Percentiles rank a stretch among this genome's conserved stretches.
These are phyloP conservation scores for Protea cynaroides DNA, from an alignment of 164 flowering plant species.

Conservation along the genomic window DNA sequence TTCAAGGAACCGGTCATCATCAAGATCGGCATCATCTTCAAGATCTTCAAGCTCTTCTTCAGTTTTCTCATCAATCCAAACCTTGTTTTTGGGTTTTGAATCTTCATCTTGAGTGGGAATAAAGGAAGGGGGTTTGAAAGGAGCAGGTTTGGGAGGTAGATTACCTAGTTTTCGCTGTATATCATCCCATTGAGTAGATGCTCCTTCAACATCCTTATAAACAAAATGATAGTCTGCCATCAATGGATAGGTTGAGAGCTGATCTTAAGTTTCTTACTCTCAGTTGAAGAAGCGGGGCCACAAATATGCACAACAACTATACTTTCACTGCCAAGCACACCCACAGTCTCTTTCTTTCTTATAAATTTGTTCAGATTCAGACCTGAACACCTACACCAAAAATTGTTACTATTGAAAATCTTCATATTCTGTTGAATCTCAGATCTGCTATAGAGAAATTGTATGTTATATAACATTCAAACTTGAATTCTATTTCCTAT, in stretches of 20 bases:
- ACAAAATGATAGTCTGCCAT: constrained; percentile 91
- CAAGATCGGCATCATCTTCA: constrained; percentile 79
- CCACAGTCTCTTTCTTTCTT: too few relatives aligned
- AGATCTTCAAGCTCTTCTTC: constrained; percentile 87
- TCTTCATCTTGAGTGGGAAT: constrained; percentile 60
- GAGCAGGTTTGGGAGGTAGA: constrained; percentile 68
- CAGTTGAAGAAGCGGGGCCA: background rate
- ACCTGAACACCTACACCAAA: too few relatives aligned
- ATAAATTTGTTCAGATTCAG: too few relatives aligned
- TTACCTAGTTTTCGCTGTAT: constrained; percentile 84
- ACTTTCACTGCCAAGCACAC: too few relatives aligned
- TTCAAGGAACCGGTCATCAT: constrained; percentile 91
- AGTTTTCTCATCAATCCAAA: constrained; percentile 68
- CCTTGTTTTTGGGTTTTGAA: constrained; percentile 55
- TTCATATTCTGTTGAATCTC: too few relatives aligned
- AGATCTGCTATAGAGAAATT: too few relatives aligned
- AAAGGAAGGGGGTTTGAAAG: constrained; percentile 82
- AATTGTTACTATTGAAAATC: too few relatives aligned
- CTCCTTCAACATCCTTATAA: constrained; percentile 90
- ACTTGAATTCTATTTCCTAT: too few relatives aligned
- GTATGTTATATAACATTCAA: too few relatives aligned
- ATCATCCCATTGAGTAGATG: constrained; percentile 92
- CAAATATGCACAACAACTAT: too few relatives aligned
- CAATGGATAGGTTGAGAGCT: constrained; percentile 8
- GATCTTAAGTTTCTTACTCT: background rate